phyloP scores from a whole-genome alignment of 176 grass and related monocot genomes.

The bread wheat (Triticum aestivum) region IWGSC_CS_RefSeq_v2.1 NC_057797.1:707647462-707647961 shows the following conservation, averaged over 20 bases:
- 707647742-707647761: slow-evolving; percentile 91
- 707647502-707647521: slow-evolving; percentile 2
- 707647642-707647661: not conserved
- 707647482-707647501: slow-evolving; percentile 8
- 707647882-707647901: not conserved
- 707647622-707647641: slow-evolving; percentile 21
- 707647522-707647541: slow-evolving; percentile 87
- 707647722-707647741: slow-evolving; percentile 92
- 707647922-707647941: slow-evolving; percentile 8
- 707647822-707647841: slow-evolving; percentile 86
- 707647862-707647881: not conserved
- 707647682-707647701: slow-evolving; percentile 95
- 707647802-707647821: slow-evolving; percentile 84
- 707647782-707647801: slow-evolving; percentile 88
- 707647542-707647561: slow-evolving; percentile 87
- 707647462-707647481: not conserved
- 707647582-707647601: slow-evolving; percentile 61
- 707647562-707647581: slow-evolving; percentile 85
- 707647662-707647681: slow-evolving; percentile 88
- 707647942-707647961: not conserved
- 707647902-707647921: not conserved
- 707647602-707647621: not conserved
- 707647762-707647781: slow-evolving; percentile 95
- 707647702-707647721: slow-evolving; percentile 98
- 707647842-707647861: slow-evolving; percentile 72